Base-by-base conservation (phyloP, 2,329 filamentous ascomycete species). In the Escovopsis sp. region DNA sequence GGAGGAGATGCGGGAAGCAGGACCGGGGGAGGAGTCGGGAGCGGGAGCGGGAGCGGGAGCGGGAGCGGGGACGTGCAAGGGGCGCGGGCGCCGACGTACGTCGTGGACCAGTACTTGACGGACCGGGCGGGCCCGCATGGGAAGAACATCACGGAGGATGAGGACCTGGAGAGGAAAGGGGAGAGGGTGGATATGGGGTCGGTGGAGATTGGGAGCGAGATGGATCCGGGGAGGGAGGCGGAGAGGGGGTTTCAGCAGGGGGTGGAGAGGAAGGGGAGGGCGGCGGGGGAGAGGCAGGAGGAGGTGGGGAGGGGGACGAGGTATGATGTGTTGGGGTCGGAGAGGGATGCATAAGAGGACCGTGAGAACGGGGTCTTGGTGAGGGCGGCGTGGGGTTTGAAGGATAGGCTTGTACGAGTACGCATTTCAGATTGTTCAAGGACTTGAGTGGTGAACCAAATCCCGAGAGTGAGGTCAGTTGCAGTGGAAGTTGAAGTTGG, bases 191-290 rank as follows among this genome's bases (percentile, higher is more conserved):
- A 10, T 12, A 15, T 14, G 27, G 5, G 28, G 28, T 13, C 14
- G 28, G 28, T 13, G 4, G 59, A 68, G 44, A 59, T 62, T 39
- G 67, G 66, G 2, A 60, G 57, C 5, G 52, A 59, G 45, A 50
- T 66, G 38, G 68, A 71, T 43, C 67, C 68, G 4, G 56, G 58
- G 34, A 46, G 60, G 8, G 38, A 57, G 27, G 65, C 66, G 4
- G 66, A 68, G 49, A 42, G 52, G 28, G 58, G 60, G 43, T 56
- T 70, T 25, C 41, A 50, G 38, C 37, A 45, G 31, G 44, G 42
- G 13, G 43, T 48, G 34, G 45, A 40, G 25, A 39, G 44, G 6
- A 40, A 25, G 16, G 46, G 43, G 1, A 35, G 48, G n/a, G 47
- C 46, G 28, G 43, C 48, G 17, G 48, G 47, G 1, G 48, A 43